phyloP scores from a whole-genome alignment of 768 basidiomycete species.

The Xerocomellus intermedius region DNA sequence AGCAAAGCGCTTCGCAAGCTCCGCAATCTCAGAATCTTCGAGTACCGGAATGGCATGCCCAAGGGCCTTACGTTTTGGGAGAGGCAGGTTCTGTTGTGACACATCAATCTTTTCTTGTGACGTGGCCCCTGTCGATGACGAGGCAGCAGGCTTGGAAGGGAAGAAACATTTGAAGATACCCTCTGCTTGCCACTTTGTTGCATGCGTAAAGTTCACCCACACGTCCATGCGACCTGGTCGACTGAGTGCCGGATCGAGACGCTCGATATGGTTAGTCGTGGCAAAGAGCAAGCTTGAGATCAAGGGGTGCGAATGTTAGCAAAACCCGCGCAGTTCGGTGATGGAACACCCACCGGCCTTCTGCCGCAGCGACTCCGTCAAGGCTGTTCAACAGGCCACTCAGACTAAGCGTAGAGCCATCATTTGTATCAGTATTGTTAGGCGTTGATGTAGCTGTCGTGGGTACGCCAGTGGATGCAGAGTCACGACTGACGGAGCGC shows the following conservation, averaged over 20 bases:
- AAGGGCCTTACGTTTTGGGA: slow-evolving; percentile 60
- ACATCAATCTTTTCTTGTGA: slow-evolving; percentile 38
- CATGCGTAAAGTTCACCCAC: slow-evolving; percentile 89
- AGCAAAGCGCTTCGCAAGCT: slow-evolving; percentile 78
- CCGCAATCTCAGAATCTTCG: slow-evolving; percentile 71
- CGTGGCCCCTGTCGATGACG: slow-evolving; percentile 9
- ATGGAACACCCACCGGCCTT: slow-evolving; percentile 65
- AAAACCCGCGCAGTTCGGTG: slow-evolving; percentile 6
- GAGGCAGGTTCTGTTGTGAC: slow-evolving; percentile 64
- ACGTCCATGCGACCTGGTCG: slow-evolving; percentile 91
- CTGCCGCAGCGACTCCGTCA: slow-evolving; percentile 82
- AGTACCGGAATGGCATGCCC: slow-evolving; percentile 65
- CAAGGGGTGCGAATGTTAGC: slow-evolving; percentile 20
- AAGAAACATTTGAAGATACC: slow-evolving; percentile 95
- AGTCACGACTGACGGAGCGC: slow-evolving; percentile 80
- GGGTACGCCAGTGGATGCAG: slow-evolving; percentile 73
- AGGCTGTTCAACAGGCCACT: slow-evolving; percentile 85
- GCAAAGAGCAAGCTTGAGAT: slow-evolving; percentile 73
- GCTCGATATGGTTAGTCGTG: slow-evolving; percentile 92
- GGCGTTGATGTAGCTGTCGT: slow-evolving; percentile 45
- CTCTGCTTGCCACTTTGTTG: slow-evolving; percentile 90
- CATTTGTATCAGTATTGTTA: slow-evolving; percentile 48
- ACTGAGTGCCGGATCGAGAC: slow-evolving; percentile 84
- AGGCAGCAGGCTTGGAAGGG: slow-evolving; percentile 50
- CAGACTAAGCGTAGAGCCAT: slow-evolving; percentile 81